Percentiles rank a stretch among this genome's conserved stretches.
phyloP scores from a whole-genome alignment of 768 basidiomycete species.

The Leccinum uliginosum region DNA sequence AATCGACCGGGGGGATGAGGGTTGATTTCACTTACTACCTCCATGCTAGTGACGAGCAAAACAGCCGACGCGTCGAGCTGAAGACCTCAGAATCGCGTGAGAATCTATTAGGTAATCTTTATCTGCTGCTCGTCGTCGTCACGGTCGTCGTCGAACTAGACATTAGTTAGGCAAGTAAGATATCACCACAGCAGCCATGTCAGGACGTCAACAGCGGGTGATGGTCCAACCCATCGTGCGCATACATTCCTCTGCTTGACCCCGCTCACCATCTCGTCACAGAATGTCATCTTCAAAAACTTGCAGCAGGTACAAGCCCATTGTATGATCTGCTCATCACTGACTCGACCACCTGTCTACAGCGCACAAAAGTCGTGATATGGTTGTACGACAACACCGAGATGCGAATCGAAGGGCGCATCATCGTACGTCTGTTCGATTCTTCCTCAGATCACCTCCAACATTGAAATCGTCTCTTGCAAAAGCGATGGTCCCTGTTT shows the following conservation, averaged over 20 bases:
- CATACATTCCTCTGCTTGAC: slow-evolving; percentile 48
- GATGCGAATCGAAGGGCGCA: slow-evolving; percentile 93
- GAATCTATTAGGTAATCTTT: slow-evolving; percentile 21
- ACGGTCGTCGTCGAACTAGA: slow-evolving; percentile 1
- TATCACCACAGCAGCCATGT: slow-evolving; percentile 58
- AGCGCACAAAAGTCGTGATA: slow-evolving; percentile 83
- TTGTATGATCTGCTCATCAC: slow-evolving; percentile 5
- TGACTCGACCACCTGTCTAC: slow-evolving; percentile 10
- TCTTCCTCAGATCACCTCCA: slow-evolving; percentile 24
- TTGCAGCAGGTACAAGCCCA: slow-evolving; percentile 65
- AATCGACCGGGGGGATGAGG: neutral
- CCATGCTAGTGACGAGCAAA: slow-evolving; percentile 21
- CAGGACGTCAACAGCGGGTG: slow-evolving; percentile 89
- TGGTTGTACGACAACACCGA: slow-evolving; percentile 98
- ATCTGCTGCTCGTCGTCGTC: neutral
- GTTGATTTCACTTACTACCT: slow-evolving; percentile 19
- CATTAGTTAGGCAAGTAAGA: neutral
- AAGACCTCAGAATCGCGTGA: slow-evolving; percentile 12
- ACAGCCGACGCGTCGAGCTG: slow-evolving; percentile 17
- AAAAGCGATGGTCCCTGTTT: slow-evolving; percentile 31
- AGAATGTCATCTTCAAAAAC: slow-evolving; percentile 99
- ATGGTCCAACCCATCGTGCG: slow-evolving; percentile 99
- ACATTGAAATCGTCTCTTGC: slow-evolving; percentile 38
- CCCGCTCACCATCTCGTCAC: slow-evolving; percentile 5
- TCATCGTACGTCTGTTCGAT: slow-evolving; percentile 68